A percentile compares a stretch with the other conserved stretches of the same genome.
phyloP scores from a whole-genome alignment of 1,139 yeast genomes.

The Eremothecium cymbalariae region DNA sequence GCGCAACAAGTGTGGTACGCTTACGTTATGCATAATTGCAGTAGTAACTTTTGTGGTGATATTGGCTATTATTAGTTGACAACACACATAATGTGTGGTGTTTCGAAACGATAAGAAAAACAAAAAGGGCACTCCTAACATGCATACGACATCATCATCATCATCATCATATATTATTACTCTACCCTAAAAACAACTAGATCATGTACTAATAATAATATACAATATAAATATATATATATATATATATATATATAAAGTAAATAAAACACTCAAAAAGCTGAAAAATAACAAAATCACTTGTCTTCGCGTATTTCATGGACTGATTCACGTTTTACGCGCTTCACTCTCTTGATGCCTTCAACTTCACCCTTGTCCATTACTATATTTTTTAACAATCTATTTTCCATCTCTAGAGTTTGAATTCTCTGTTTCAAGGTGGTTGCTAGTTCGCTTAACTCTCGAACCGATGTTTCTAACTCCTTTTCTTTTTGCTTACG shows the following conservation, averaged over 20 bases:
- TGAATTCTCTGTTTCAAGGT: conserved; percentile 53
- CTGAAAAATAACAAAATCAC: not conserved
- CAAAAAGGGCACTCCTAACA: too few species aligned
- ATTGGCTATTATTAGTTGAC: conserved; percentile 35
- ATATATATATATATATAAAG: too few species aligned
- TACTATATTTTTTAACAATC: conserved; percentile 65
- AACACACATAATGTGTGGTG: too few species aligned
- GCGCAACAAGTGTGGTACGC: conserved; percentile 66
- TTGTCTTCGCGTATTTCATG: conserved; percentile 9
- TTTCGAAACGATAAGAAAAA: too few species aligned
- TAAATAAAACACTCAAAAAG: too few species aligned
- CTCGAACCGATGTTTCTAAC: conserved; percentile 60
- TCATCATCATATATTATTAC: too few species aligned
- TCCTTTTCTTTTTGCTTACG: conserved; percentile 80
- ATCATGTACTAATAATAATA: too few species aligned
- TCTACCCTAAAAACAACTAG: too few species aligned
- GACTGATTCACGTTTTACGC: conserved; percentile 13
- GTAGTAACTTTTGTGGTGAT: conserved; percentile 34
- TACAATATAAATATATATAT: too few species aligned
- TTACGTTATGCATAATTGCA: conserved; percentile 40
- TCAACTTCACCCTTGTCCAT: conserved; percentile 42
- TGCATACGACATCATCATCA: too few species aligned
- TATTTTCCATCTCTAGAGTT: conserved; percentile 79
- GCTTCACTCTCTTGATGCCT: conserved; percentile 19
- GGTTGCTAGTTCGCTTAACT: conserved; percentile 52